Percentiles rank a stretch among this genome's conserved stretches.
phyloP scores from a whole-genome alignment of 179 eudicot species.

The Nepenthes alata region DNA sequence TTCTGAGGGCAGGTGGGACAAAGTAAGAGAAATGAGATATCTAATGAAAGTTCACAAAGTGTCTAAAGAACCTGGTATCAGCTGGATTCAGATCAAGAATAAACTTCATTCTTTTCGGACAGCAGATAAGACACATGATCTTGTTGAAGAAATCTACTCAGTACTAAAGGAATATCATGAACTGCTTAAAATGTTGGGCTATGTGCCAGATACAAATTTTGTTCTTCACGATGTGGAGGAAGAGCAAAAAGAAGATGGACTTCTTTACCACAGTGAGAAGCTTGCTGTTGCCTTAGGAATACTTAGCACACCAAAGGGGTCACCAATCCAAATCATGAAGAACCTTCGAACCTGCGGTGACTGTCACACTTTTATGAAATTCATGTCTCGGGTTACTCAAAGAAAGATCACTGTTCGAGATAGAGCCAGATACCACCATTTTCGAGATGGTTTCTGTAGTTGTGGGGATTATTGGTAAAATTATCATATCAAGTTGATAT shows the following conservation, averaged over 20 bases:
- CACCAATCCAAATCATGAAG: constrained; percentile 22
- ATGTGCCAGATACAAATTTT: constrained; percentile 24
- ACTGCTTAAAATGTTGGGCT: constrained; percentile 20
- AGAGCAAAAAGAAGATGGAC: constrained; percentile 30
- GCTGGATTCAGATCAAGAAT: constrained; percentile 33
- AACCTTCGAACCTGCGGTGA: constrained; percentile 37
- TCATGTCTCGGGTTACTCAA: constrained; percentile 21
- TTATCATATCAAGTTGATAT: too few relatives aligned
- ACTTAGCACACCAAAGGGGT: constrained; percentile 17
- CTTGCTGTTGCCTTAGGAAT: constrained; percentile 31
- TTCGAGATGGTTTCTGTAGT: constrained; percentile 25
- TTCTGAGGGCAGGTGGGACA: constrained; percentile 31
- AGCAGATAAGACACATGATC: constrained; percentile 21
- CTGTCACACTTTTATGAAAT: constrained; percentile 32
- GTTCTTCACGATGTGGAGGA: constrained; percentile 33
- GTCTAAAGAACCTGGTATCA: constrained; percentile 29
- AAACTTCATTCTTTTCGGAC: constrained; percentile 23
- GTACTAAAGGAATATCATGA: constrained; percentile 16
- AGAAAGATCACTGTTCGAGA: constrained; percentile 32
- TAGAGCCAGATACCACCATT: constrained; percentile 33
- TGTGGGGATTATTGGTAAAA: constrained; percentile 38
- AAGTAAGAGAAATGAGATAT: constrained; percentile 27
- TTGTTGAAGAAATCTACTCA: constrained; percentile 12
- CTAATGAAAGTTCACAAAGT: constrained; percentile 20
- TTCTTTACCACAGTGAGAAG: constrained; percentile 33